These are phyloP conservation scores for Penicillium macrosclerotiorum DNA, from an alignment of 495 filamentous ascomycete genomes.

Conservation along the genomic window DNA sequence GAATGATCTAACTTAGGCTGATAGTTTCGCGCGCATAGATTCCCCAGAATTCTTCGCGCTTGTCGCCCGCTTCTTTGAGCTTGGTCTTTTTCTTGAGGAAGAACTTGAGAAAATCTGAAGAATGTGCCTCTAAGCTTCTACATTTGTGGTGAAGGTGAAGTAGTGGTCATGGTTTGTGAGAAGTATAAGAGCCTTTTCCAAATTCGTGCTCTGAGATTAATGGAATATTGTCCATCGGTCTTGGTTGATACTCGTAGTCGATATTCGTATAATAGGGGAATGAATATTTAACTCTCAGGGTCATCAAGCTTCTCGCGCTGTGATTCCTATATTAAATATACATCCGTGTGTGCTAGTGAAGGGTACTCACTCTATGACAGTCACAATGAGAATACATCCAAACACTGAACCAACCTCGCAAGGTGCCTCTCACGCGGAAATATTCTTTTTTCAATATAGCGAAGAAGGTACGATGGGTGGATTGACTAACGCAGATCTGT, in stretches of 20 bases:
- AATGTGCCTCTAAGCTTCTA: background rate
- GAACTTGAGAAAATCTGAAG: background rate
- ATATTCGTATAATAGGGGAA: background rate
- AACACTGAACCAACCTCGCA: background rate
- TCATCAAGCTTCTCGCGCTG: conserved; percentile 2
- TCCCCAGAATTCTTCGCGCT: conserved; percentile 13
- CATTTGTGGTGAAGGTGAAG: conserved; percentile 8
- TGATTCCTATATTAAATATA: background rate
- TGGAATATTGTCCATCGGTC: conserved; percentile 14
- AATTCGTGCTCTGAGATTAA: conserved; percentile 23
- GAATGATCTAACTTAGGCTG: conserved; percentile 7
- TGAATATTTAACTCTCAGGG: background rate
- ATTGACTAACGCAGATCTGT: background rate
- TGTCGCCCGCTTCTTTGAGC: conserved; percentile 9
- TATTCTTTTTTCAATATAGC: conserved; percentile 1
- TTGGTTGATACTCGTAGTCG: conserved; percentile 10
- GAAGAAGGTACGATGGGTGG: background rate
- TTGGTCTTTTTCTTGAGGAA: conserved; percentile 2
- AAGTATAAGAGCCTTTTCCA: conserved; percentile 22
- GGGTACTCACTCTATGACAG: background rate
- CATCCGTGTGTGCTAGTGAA: background rate
- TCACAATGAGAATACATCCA: conserved; percentile 2
- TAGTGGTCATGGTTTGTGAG: conserved; percentile 9
- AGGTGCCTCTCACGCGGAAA: background rate
- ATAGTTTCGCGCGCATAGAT: conserved; percentile 14